Conservation (phyloP, 495 filamentous ascomycete genomes). For the Xylaria sp. region DNA sequence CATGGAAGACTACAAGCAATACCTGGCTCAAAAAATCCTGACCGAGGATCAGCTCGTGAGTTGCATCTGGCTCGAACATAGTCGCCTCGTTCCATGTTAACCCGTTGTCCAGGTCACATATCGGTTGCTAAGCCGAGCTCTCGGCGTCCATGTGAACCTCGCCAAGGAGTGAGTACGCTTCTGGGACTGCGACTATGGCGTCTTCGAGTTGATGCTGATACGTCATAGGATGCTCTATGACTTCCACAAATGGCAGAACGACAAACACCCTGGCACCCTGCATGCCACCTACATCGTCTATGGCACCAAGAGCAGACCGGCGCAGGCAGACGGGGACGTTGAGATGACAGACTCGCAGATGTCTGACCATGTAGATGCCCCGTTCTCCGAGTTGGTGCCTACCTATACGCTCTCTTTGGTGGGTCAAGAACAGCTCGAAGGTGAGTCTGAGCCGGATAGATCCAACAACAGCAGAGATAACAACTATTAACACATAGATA, state of each 20-base stretch:
- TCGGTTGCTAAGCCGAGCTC: conserved; percentile 75
- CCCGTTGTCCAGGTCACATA: conserved; percentile 73
- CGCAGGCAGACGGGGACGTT: conserved; percentile 67
- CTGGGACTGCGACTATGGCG: conserved; percentile 20
- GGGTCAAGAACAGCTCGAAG: conserved; percentile 79
- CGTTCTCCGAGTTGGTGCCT: conserved; percentile 49
- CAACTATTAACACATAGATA: conserved; percentile 39
- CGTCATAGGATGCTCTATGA: conserved; percentile 82
- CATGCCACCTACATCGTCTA: conserved; percentile 89
- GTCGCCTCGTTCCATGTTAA: conserved; percentile 23
- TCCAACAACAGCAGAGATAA: conserved; percentile 28
- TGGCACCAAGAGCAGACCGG: conserved; percentile 56
- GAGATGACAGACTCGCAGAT: conserved; percentile 69
- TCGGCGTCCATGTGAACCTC: conserved; percentile 80
- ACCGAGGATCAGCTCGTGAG: conserved; percentile 77
- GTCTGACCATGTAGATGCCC: conserved; percentile 28
- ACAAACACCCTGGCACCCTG: conserved; percentile 72
- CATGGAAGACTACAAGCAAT: conserved; percentile 70
- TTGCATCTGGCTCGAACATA: conserved; percentile 21
- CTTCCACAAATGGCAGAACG: conserved; percentile 81
- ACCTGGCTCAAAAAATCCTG: conserved; percentile 76
- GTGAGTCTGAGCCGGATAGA: conserved; percentile 46
- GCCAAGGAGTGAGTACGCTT: conserved; percentile 79
- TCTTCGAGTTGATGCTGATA: conserved; percentile 9
- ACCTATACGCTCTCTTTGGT: conserved; percentile 72